phyloP scores from a whole-genome alignment of 805 yeast genomes.

The Candida methanosorbosa region DNA sequence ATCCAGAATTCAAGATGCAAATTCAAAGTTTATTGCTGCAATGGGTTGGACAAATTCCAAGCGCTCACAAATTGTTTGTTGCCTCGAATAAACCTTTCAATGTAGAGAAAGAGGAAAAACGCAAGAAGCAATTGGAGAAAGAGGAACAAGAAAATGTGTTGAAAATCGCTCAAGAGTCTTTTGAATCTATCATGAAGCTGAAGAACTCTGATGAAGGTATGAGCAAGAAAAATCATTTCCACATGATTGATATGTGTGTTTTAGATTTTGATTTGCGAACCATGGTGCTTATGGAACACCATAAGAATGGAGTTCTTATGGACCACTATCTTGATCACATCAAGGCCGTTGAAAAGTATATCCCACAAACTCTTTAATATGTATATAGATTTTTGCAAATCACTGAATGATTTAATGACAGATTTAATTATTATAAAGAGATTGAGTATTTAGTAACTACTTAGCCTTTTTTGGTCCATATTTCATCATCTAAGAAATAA shows the following conservation, averaged over 20 bases:
- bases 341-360: too few species aligned
- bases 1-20: conserved; percentile 49
- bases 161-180: background rate
- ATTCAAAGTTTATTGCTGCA: conserved; percentile 51
- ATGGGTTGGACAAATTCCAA: conserved; percentile 58
- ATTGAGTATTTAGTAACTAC: too few species aligned
- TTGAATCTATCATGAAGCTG: background rate
- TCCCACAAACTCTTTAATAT: too few species aligned
- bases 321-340: too few species aligned
- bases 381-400: too few species aligned
- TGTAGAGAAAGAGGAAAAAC: background rate
- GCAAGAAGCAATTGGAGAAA: background rate
- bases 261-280: background rate
- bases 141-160: background rate
- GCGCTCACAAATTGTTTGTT: conserved; percentile 48
- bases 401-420: too few species aligned
- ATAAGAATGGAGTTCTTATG: conserved; percentile 4
- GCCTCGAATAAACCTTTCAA: conserved; percentile 6
- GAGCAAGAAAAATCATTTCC: background rate
- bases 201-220: too few species aligned
- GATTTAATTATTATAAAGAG: too few species aligned
- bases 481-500: conserved; percentile 71
- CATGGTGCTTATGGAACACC: background rate
- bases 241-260: background rate
- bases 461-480: too few species aligned